These are phyloP conservation scores for Lobulomyces angularis DNA, from an alignment of 192 early-diverging fungal species.

Conservation along the genomic window DNA sequence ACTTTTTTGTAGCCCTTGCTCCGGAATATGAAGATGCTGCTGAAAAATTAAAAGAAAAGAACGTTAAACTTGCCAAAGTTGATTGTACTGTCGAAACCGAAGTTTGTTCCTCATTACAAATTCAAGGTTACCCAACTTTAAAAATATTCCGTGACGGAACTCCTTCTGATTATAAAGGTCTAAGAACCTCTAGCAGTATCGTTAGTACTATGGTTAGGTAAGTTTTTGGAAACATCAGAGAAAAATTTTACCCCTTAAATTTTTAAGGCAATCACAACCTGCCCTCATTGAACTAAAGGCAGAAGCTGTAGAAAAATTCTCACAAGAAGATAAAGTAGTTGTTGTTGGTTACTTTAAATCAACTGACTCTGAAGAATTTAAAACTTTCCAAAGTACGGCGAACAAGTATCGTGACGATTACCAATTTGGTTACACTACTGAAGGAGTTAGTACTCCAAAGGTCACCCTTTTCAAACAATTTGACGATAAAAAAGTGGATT, in stretches of 20 bases:
- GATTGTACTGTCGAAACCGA: slow-evolving; percentile 86
- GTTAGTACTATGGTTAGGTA: slow-evolving; percentile 87
- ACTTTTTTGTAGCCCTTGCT: slow-evolving; percentile 33
- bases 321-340: slow-evolving; percentile 75
- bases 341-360: slow-evolving; percentile 70
- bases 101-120: slow-evolving; percentile 66
- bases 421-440: slow-evolving; percentile 63
- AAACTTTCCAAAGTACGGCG: slow-evolving; percentile 54
- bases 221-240: slow-evolving; percentile 10
- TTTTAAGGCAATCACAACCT: slow-evolving; percentile 62
- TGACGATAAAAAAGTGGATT: slow-evolving; percentile 72
- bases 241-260: not conserved
- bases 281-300: slow-evolving; percentile 57
- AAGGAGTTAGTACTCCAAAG: slow-evolving; percentile 38
- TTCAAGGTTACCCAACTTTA: slow-evolving; percentile 86
- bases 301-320: slow-evolving; percentile 63
- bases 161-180: slow-evolving; percentile 66
- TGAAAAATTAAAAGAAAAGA: slow-evolving; percentile 61
- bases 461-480: slow-evolving; percentile 83
- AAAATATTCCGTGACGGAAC: slow-evolving; percentile 75
- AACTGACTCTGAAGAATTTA: slow-evolving; percentile 49
- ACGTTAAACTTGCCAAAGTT: slow-evolving; percentile 81
- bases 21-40: slow-evolving; percentile 93
- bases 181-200: slow-evolving; percentile 76
- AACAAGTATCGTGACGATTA: slow-evolving; percentile 74